These are phyloP conservation scores for Candida succiphila DNA, from an alignment of 805 yeast species.

Conservation along the genomic window DNA sequence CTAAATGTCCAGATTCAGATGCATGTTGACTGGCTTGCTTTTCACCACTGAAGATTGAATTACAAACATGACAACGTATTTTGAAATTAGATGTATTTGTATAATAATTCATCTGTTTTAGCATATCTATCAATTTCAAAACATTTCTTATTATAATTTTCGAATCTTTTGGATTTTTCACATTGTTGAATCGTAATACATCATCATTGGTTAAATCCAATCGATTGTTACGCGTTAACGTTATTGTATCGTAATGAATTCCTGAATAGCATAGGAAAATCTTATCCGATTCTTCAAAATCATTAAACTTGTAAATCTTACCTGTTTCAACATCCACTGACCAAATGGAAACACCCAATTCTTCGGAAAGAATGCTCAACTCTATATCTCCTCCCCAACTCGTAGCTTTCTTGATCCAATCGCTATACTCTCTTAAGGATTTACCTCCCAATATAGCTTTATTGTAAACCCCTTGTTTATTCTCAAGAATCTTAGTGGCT, in stretches of 20 bases:
- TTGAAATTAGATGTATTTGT: conserved; percentile 56
- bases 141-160: conserved; percentile 27
- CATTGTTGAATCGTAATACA: conserved; percentile 28
- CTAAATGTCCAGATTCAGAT: conserved; percentile 44
- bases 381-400: conserved; percentile 87
- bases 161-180: conserved; percentile 20
- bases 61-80: conserved; percentile 50
- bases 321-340: conserved; percentile 60
- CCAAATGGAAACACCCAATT: conserved; percentile 39
- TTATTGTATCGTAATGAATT: conserved; percentile 62
- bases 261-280: conserved; percentile 58
- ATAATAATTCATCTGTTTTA: conserved; percentile 45
- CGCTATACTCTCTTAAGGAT: conserved; percentile 34
- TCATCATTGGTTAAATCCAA: conserved; percentile 23
- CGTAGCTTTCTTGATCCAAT: conserved; percentile 50
- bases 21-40: conserved; percentile 59
- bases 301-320: conserved; percentile 43
- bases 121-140: conserved; percentile 26
- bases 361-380: conserved; percentile 47
- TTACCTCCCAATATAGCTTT: conserved; percentile 57
- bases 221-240: conserved; percentile 21
- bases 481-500: conserved; percentile 30
- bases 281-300: conserved; percentile 24
- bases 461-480: conserved; percentile 33
- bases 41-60: conserved; percentile 45